Evolutionary conservation across 2,329 filamentous ascomycete genomes (phyloP), one percentile per base, ranked within the genome.

Genomic region (Phyllosticta capitalensis): DNA sequence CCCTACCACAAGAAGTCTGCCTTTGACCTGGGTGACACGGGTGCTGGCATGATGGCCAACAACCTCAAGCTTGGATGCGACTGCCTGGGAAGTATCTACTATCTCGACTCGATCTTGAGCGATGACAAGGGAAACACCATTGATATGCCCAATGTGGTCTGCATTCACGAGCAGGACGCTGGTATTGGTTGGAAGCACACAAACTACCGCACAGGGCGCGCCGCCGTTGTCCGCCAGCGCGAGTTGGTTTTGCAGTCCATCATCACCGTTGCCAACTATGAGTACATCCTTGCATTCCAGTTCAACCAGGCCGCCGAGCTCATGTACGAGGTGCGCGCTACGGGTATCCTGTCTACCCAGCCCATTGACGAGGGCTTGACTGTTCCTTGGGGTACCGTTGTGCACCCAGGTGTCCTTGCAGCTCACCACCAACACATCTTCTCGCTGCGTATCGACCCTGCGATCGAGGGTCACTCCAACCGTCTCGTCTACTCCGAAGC

Each of bases 361-460:
- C 85, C 84, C 3, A 84, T 88, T 63, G 84, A 88, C 61, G 81
- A 86, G 61, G 83, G 82, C 14, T 69, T 84, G 55, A 80, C 80
- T 12, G 84, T 87, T 3, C 81, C 83, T 2, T 87, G 82, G 75
- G 86, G 85, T 33, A 89, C 85, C 0, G 81, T 87, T 49, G 84
- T 89, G 5, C 83, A 86, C 61, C 85, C 85, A 0, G 85, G 86
- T 51, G 85, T 87, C 17, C 80, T 90, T 33, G 87, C 85, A 2
- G 76, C 78, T 0, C 84, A 88, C 71, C 88, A 91, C 67, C 88
- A 92, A 68, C 88, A 91, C 71, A 87, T 90, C 69, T 90, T 92
- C 75, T 70, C 74, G 63, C 67, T 81, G 63, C 72, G 79, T 59
- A 65, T 82, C 61, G 72, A 81, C 70, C 71, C 77, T 30, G 70